Conservation (phyloP, 169 alveolate genomes). For the Condylostoma magnum region DNA sequence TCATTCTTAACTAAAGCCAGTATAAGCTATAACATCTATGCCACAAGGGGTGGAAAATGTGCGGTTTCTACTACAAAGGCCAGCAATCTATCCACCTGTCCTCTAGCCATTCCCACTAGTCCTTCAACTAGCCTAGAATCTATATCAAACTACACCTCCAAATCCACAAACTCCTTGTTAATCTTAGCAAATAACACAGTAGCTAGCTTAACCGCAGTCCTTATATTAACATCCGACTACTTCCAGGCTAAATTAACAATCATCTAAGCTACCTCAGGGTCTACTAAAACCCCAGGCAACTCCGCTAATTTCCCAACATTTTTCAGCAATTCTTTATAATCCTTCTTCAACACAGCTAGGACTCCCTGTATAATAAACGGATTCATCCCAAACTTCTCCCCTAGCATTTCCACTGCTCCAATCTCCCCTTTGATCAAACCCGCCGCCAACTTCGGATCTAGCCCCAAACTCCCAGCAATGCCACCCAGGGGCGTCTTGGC, state of each 20-base stretch:
- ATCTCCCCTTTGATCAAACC: neutral
- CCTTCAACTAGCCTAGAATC: conserved; percentile 1
- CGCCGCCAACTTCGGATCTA: neutral
- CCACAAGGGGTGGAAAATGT: neutral
- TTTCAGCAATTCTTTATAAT: neutral
- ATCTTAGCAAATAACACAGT: neutral
- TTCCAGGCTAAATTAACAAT: neutral
- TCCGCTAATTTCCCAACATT: neutral
- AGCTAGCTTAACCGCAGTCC: neutral
- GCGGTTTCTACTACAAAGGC: neutral
- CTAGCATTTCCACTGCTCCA: neutral
- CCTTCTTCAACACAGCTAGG: conserved; percentile 1
- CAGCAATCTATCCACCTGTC: neutral
- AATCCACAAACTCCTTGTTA: neutral
- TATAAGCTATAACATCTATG: neutral
- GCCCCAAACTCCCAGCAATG: neutral
- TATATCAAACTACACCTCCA: neutral
- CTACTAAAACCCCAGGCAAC: neutral
- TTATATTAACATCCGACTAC: neutral
- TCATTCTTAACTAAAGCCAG: neutral
- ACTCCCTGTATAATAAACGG: neutral
- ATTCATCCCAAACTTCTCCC: neutral
- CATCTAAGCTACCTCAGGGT: conserved; percentile 2
- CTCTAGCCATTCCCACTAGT: conserved; percentile 1
- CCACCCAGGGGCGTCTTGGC: neutral